Conservation (phyloP, 2,329 filamentous ascomycete genomes). For the Emergomyces africanus region DNA sequence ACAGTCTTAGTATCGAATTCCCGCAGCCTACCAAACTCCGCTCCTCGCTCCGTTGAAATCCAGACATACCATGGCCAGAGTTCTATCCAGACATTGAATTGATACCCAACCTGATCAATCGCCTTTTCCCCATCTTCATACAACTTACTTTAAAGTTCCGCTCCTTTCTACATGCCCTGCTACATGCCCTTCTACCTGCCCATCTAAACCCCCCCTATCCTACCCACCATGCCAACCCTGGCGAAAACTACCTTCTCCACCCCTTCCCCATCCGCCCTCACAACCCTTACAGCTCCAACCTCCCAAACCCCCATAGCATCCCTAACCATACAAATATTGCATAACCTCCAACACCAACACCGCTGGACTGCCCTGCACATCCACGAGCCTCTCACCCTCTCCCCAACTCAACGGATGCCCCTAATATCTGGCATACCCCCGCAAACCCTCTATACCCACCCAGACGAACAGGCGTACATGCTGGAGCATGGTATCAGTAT, state of each 20-base stretch:
- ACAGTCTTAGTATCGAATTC: not conserved
- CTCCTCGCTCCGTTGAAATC: not conserved
- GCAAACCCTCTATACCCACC: slow-evolving; percentile 48
- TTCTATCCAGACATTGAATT: not conserved
- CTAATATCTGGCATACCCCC: slow-evolving; percentile 51
- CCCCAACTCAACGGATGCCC: slow-evolving; percentile 28
- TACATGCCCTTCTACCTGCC: not conserved
- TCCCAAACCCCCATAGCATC: slow-evolving; percentile 22
- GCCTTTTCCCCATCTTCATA: not conserved
- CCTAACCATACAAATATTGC: slow-evolving; percentile 45
- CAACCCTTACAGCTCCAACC: slow-evolving; percentile 20
- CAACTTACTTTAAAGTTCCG: not conserved
- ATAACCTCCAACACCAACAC: slow-evolving; percentile 53
- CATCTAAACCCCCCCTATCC: not conserved
- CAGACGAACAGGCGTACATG: slow-evolving; percentile 50
- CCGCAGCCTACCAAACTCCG: not conserved
- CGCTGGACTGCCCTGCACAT: slow-evolving; percentile 45
- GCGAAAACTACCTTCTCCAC: slow-evolving; percentile 13
- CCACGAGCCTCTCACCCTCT: slow-evolving; percentile 27
- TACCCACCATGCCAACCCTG: not conserved
- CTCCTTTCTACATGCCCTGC: not conserved
- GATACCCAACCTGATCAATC: not conserved
- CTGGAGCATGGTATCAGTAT: slow-evolving; percentile 38
- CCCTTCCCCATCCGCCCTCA: slow-evolving; percentile 27
- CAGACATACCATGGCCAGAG: not conserved